Evolutionary conservation across 2,329 filamentous ascomycete species (phyloP), one percentile per base, ranked within the genome.

Genomic region (Zalaria obscura): DNA sequence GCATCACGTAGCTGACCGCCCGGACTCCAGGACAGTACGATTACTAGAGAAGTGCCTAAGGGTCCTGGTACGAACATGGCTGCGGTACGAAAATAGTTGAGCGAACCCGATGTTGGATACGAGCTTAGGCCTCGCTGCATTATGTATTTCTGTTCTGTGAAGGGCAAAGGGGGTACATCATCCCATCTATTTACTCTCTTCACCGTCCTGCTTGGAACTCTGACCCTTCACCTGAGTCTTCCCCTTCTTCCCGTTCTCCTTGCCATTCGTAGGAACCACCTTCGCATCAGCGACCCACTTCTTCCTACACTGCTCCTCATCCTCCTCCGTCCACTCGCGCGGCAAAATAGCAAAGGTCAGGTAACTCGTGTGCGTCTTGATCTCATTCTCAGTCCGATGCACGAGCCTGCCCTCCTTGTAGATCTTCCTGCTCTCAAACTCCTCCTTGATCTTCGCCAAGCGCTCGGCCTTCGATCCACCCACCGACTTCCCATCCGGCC

Each of bases 281-380:
- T 71, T 75, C 5, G 25, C 29, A 8, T 40, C 41, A n/a, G 35
- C 40, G 10, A 27, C 40, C 59, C 61, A 63, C 43, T 51, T 57
- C 51, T 40, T 72, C 67, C 48, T 72, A 64, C 39, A 79, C 78
- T 27, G 71, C 28, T 72, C 72, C 62, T 98, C 91, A 49, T 94
- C 85, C 45, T 82, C 83, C 31, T 76, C 80, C 0, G 69, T 79
- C 91, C 91, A 98, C 47, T 83, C 79, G 35, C 78, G 72, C n/a
- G 91, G 89, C 45, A 98, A 63, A 3, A 91, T 68, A 0, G 91
- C 91, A 65, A 98, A 98, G 4, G 93, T 83, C 4, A 98, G 72
- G 59, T 98, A 98, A n/a, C 83, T 91, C 0, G 91, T 98, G 62
- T 98, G 91, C 5, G 84, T 91, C 70, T 94, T 95, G 45, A 96